Percentiles rank a stretch among this genome's conserved stretches.
phyloP scores from a whole-genome alignment of 1,284 basidiomycete genomes.

The Cryptococcus jaspeensis region DNA sequence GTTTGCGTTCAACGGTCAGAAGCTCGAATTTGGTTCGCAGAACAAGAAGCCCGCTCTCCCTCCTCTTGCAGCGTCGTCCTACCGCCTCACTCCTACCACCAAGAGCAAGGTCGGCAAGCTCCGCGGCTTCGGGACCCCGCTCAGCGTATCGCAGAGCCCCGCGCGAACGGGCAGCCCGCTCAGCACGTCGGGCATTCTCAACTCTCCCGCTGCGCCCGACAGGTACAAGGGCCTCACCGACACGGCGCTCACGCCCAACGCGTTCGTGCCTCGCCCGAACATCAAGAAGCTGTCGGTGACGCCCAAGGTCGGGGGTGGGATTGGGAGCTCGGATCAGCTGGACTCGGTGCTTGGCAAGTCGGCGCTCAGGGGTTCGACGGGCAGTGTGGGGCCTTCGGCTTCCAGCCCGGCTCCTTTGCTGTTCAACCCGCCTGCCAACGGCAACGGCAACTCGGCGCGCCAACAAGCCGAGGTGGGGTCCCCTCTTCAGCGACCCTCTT shows the following conservation, averaged over 20 bases:
- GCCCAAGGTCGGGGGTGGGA: constrained; percentile 52
- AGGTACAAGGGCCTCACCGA: constrained; percentile 60
- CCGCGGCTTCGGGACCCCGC: constrained; percentile 54
- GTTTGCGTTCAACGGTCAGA: constrained; percentile 51
- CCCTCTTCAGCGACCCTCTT: constrained; percentile 38
- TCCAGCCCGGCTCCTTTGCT: constrained; percentile 13
- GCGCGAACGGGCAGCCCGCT: constrained; percentile 33
- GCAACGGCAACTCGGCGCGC: constrained; percentile 3
- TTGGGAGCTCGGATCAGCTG: constrained; percentile 39
- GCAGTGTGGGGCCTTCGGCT: constrained; percentile 3
- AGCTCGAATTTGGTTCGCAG: constrained; percentile 43
- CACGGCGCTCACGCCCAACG: constrained; percentile 56
- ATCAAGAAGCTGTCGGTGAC: constrained; percentile 94
- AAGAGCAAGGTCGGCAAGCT: constrained; percentile 53
- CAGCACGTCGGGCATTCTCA: constrained; percentile 25
- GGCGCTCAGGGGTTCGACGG: constrained; percentile 24
- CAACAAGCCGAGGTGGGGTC: constrained; percentile 10
- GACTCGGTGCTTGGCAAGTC: constrained; percentile 49
- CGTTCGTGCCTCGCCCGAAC: constrained; percentile 70
- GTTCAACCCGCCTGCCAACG: constrained; percentile 23
- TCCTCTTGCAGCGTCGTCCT: constrained; percentile 52
- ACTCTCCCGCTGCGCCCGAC: constrained; percentile 39
- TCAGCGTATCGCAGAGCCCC: constrained; percentile 41
- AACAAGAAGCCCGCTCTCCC: constrained; percentile 54
- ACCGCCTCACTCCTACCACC: constrained; percentile 48